Evolutionary conservation across 2,329 filamentous ascomycete genomes (phyloP).

Genomic region (Botrytis galanthina): DNA sequence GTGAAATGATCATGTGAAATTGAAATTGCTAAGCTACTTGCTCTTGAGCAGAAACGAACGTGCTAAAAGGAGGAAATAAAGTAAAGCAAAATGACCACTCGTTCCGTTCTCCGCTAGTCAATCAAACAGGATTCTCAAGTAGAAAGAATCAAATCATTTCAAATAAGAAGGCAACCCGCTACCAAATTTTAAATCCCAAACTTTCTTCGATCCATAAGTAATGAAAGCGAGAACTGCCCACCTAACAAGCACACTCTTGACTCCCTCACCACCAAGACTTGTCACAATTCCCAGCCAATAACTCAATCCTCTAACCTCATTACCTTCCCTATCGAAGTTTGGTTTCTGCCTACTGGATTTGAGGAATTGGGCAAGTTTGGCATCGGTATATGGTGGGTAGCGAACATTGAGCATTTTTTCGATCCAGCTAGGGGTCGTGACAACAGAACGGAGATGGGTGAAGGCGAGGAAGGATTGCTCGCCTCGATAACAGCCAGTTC

Average conservation of each 20-base stretch:
- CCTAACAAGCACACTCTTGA: slow-evolving; percentile 26
- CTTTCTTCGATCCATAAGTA: slow-evolving; percentile 14
- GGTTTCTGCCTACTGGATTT: slow-evolving; percentile 48
- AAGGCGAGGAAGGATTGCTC: slow-evolving; percentile 69
- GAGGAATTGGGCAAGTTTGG: slow-evolving; percentile 45
- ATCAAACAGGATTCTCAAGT: background rate
- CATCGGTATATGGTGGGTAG: slow-evolving; percentile 59
- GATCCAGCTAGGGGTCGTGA: slow-evolving; percentile 64
- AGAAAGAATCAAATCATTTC: slow-evolving; percentile 8
- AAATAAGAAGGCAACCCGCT: slow-evolving; percentile 20
- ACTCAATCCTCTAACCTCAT: slow-evolving; percentile 48
- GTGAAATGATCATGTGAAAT: background rate
- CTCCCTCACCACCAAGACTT: slow-evolving; percentile 50
- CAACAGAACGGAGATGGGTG: slow-evolving; percentile 57
- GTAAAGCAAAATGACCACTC: background rate
- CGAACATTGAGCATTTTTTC: slow-evolving; percentile 65
- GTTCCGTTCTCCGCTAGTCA: background rate
- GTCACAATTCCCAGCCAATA: slow-evolving; percentile 56
- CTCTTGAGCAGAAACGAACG: background rate
- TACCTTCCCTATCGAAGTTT: slow-evolving; percentile 62
- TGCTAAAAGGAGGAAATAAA: background rate
- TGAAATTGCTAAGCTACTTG: background rate
- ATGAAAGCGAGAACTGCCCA: slow-evolving; percentile 19
- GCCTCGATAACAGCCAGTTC: slow-evolving; percentile 74
- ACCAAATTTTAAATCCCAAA: slow-evolving; percentile 10